Evolutionary conservation across 441 rosid genomes (phyloP), one percentile per base, ranked within the genome.

Genomic region (Arabidopsis hybrid): DNA sequence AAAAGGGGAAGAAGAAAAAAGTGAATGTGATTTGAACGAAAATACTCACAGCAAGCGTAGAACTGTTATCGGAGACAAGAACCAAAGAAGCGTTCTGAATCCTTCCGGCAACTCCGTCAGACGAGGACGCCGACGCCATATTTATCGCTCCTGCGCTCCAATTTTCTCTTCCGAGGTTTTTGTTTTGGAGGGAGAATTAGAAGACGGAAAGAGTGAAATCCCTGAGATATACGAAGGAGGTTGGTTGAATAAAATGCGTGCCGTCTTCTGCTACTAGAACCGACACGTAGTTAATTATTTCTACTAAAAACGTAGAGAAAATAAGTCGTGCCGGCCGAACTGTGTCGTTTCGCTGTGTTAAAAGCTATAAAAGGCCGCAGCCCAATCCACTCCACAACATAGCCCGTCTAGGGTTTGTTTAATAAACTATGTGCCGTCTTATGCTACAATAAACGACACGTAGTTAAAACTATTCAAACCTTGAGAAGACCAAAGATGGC

Each of bases 51-150:
- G 80, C 29, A 39, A 84, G 71, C 43, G 85, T 81, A 57, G 90
- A 68, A 57, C 82, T 84, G 71, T 78, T 84, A 1, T 91, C 98
- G 49, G 83, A 71, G 8, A 72, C 79, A 11, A 90, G 85, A 42
- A 80, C 83, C 16, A 80, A 51, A 16, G 95, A 83, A 0, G 90
- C 86, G 56, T 81, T 80, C 52, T 53, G 85, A 69, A 94, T 82
- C 72, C 87, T 72, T 11, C 85, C 89, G 36, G 67, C 51, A 52
- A 83, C 72, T 11, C 83, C 91, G 8, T 80, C 83, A 42, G 81
- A 68, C 53, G 79, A 80, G 16, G 89, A 81, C 73, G 84, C 77
- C 65, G 79, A 66, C 53, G 79, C 79, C 82, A 79, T 74, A 10
- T 7, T 40, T 39, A 9, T 74, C 46, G 32, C 9, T 31, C 17